Conservation (phyloP, 768 basidiomycete species). For the Lactarius hatsudake region DNA sequence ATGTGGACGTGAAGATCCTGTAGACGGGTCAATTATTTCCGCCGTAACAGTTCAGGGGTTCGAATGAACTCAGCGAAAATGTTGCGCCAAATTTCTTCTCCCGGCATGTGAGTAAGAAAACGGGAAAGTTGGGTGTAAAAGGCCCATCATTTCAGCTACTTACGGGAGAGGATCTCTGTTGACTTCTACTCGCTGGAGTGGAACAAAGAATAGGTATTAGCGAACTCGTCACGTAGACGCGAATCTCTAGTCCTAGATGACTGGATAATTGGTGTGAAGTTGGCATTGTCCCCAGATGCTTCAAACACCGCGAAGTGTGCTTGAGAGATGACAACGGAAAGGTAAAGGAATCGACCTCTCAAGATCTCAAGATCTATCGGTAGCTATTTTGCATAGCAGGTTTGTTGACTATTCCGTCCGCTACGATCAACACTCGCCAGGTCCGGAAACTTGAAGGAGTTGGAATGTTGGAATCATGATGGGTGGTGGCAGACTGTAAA, state of each 20-base stretch:
- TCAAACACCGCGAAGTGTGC: not conserved
- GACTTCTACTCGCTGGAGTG: not conserved
- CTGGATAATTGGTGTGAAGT: not conserved
- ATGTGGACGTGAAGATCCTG: not conserved
- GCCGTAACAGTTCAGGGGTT: not conserved
- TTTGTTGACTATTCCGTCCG: not conserved
- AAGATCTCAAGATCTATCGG: not conserved
- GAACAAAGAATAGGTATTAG: not conserved
- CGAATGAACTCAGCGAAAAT: not conserved
- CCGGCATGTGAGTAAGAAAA: not conserved
- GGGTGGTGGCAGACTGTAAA: not conserved
- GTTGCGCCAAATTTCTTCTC: not conserved
- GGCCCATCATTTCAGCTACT: no score
- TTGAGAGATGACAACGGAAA: not conserved
- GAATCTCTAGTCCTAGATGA: not conserved
- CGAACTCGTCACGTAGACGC: not conserved
- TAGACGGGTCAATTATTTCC: not conserved
- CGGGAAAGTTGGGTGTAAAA: no score
- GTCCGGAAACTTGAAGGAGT: not conserved
- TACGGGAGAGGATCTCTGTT: not conserved
- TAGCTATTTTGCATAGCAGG: not conserved
- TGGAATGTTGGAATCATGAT: not conserved
- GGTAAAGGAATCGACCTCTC: not conserved
- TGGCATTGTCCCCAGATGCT: not conserved
- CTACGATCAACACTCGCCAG: not conserved